Evolutionary conservation across 2,329 filamentous ascomycete species (phyloP), one percentile per base, ranked within the genome.

Genomic region (Pseudogymnoascus sp.): DNA sequence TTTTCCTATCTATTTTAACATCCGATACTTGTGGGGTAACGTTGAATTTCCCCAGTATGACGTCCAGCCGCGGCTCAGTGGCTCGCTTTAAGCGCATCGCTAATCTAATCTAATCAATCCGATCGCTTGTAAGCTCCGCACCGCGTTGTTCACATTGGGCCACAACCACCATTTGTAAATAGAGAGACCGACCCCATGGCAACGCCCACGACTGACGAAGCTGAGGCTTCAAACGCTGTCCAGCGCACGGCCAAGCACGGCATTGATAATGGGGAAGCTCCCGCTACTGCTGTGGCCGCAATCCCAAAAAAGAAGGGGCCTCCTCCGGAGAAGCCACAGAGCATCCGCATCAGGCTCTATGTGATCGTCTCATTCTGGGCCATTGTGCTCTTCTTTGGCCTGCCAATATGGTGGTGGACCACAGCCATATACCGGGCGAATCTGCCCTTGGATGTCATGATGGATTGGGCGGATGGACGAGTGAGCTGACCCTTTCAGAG

Each of bases 351-450:
- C 64, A 88, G 95, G 62, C 84, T 85, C 59, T 80, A 81, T 66
- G 88, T 97, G 60, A 87, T 99, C 66, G 75, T 90, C 66, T 93
- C 93, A 7, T 97, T 97, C 76, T 99, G 95, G 95, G 79, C 86
- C 4, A 86, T 97, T 38, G 90, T 96, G 6, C 74, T 96, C 6
- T 83, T 88, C 31, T 77, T 99, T 5, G 95, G 95, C 2, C 75
- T 99, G 68, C 95, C 95, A 64, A 88, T 96, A 83, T 99, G 95
- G 95, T 96, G 91, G 87, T 87, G 87, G 75, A 97, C 95, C 0
- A 99, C 95, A 3, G 89, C 90, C 0, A 96, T 97, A 63, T 93
- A 96, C 75, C 85, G 95, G 63, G 93, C 93, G 11, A 83, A 87
- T 50, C 78, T 99, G 69, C 95, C 95, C 4, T 76, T 97, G 68